Base-by-base conservation (phyloP, 768 basidiomycete genomes). In the Melanogaster broomeanus region DNA sequence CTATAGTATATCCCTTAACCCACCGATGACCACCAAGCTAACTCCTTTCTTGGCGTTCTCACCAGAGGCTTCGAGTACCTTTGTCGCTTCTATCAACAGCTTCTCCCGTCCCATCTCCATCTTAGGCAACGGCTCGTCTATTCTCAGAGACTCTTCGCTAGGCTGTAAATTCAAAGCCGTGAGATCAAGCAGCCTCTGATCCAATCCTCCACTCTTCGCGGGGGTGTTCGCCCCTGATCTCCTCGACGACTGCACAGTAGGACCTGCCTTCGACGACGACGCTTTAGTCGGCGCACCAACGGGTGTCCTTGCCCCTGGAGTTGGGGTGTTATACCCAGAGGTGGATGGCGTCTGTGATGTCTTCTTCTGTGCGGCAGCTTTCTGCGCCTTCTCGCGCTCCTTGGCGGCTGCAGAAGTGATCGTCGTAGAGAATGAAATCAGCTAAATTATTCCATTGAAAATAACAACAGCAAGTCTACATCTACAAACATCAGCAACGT, bases 21-120 rank as follows among this genome's bases (percentile, higher is more conserved):
- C 65, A 96, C 96, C 97, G 38, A 99, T 87, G 40, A 99, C 93
- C 24, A 98, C 88, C 59, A 99, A 73, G 66, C 88, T 95, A 44
- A 98, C 73, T 12, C 77, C 80, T 60, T 84, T 87, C 69, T 85
- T 93, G 41, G 72, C 75, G 34, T 76, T 76, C 52, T 76, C 73
- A 19, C 71, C 75, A 51, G 79, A 70, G 3, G 65, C 69, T 22
- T 79, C 77, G 27, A 87, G 64, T 4, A 71, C 72, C 46, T 73
- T 76, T 55, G 69, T 81, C 1, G 87, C 93, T 69, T 96, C 90
- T 59, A 90, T 88, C 5, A 98, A 63, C 39, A 98, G 68, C 65
- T 89, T 95, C 66, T 90, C 93, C 52, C 80, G 77, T 13, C 89
- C 85, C 57, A 90, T 75, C 19, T 74, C 79, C 51, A 89, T 71